These are phyloP conservation scores for Licmophora abbreviata DNA, from an alignment of 108 stramenopile genomes.

Conservation along the genomic window DNA sequence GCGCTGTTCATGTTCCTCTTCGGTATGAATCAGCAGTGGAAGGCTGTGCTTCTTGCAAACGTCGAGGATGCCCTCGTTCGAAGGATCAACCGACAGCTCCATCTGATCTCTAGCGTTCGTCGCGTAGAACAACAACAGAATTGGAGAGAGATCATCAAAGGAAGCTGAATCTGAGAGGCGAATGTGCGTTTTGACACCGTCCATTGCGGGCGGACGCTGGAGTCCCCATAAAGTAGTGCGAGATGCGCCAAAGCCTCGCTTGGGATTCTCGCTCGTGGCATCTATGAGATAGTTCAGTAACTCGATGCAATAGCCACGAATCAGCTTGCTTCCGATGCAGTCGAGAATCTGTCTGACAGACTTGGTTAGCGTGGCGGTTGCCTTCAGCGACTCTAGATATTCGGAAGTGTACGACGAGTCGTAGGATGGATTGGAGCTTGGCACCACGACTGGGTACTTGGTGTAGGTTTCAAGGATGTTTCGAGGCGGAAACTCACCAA, in stretches of 20 bases:
- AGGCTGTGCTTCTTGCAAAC: conserved; percentile 48
- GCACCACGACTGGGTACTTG: conserved; percentile 76
- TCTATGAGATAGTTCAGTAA: conserved; percentile 54
- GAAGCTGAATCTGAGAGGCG: conserved; percentile 20
- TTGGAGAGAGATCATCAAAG: conserved; percentile 51
- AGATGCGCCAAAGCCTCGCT: conserved; percentile 46
- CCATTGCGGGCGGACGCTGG: conserved; percentile 67
- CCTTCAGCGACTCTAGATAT: conserved; percentile 38
- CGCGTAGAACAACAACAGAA: conserved; percentile 53
- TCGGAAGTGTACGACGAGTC: conserved; percentile 41
- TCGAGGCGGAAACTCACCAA: conserved; percentile 85
- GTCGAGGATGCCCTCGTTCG: conserved; percentile 16
- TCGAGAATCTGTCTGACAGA: conserved; percentile 41
- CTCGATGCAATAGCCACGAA: conserved; percentile 62
- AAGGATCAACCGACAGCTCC: conserved; percentile 36
- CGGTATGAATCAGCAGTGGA: conserved; percentile 23
- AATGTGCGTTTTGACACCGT: conserved; percentile 54
- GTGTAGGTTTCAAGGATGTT: conserved; percentile 50
- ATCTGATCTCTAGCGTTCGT: conserved; percentile 75
- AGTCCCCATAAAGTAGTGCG: conserved; percentile 79
- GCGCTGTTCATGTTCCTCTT: conserved; percentile 19
- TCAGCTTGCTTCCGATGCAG: too few species aligned
- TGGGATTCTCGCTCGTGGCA: conserved; percentile 57
- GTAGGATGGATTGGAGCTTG: conserved; percentile 74
- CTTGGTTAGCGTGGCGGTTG: conserved; percentile 7